Base-by-base conservation (phyloP, 805 yeast species). In the Nakazawaea pomicola region DNA sequence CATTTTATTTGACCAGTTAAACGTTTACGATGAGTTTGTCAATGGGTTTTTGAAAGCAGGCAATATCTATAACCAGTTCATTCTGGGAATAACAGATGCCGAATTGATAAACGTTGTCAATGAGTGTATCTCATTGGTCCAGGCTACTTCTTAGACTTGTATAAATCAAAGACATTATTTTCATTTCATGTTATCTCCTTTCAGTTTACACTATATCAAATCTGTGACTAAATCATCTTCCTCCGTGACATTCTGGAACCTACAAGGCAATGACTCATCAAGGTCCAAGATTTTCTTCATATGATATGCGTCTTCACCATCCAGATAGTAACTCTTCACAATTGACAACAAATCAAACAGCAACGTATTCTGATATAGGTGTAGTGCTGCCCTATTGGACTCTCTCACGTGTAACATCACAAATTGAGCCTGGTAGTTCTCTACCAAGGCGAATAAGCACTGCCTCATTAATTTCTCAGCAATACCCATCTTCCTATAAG, bases 241-340 rank as follows among this genome's bases (percentile, higher is more conserved):
- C 28, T 24, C 28, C 9, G 9, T 24, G 81, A 69, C 70, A 15
- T 66, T 67, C 47, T 78, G 79, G 46, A 72, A 74, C 32, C 61
- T 60, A 45, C 74, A 69, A 17, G 90, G 89, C 35, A 78, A 46
- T 46, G 83, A 64, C 20, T 80, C 82, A 12, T 80, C 80, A 32
- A 79, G 56, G 16, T 67, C 67, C 49, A 88, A 67, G 2, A 67
- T 70, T 57, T 85, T 85, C 57, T 78, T 80, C 99, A 91, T 93
- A 30, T 93, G 83, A 60, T 90, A 91, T n/a, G 98, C 99, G 62
- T 93, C 97, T 63, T 93, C 99, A 23, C 95, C 95, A 62, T 91
- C 97, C 39, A 90, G 96, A 55, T 91, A 91, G 61, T 93, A 91
- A n/a, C 83, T 74, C 49, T 77, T 82, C 53, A 89, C 96, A 44